Conservation (phyloP, 73 alveolate genomes). For the Paramecium pentaurelia region DNA sequence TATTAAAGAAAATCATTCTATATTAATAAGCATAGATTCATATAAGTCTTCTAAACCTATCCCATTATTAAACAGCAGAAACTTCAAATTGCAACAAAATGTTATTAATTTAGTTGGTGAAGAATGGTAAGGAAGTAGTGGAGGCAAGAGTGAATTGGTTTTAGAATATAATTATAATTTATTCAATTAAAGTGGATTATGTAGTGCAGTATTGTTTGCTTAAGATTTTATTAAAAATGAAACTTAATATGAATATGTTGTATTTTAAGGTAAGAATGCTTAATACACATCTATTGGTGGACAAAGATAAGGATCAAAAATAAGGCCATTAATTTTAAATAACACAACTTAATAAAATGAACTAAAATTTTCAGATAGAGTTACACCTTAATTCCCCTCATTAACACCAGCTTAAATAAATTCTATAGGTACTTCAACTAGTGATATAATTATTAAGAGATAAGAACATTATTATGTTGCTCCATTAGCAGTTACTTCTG, state of each 20-base stretch:
- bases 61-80: neutral
- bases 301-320: neutral
- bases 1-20: neutral
- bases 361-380: neutral
- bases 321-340: neutral
- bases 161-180: neutral
- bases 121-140: constrained; percentile 13
- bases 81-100: neutral
- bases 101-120: neutral
- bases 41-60: neutral
- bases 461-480: neutral
- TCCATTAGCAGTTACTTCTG: neutral
- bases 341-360: neutral
- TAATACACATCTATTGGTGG: neutral
- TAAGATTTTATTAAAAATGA: neutral
- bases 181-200: neutral
- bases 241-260: neutral
- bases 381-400: neutral
- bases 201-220: neutral
- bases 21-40: neutral
- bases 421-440: neutral
- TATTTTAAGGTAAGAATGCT: neutral
- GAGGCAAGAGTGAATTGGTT: neutral
- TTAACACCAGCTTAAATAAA: neutral
- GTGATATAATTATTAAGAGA: neutral